These are phyloP conservation scores for Dryadomyces quercivorus DNA, from an alignment of 2,329 filamentous ascomycete genomes.

Conservation along the genomic window DNA sequence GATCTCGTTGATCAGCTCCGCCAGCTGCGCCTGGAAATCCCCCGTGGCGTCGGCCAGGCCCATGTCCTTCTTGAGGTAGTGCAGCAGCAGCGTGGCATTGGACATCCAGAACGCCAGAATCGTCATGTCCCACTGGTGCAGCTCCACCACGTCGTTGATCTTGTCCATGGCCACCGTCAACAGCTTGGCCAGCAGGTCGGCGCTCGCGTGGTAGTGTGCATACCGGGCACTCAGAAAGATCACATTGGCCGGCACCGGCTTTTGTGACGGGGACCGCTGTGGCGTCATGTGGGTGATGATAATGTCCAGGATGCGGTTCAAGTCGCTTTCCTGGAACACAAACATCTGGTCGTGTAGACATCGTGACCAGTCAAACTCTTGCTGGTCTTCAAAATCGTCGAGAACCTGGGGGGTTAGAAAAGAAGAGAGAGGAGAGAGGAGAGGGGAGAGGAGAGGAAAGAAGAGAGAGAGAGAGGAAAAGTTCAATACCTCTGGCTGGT, in stretches of 20 bases:
- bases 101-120: conserved; percentile 98
- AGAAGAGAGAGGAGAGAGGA: not conserved
- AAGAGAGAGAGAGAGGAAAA: not conserved
- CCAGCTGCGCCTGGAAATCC: conserved; percentile 84
- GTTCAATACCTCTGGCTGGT: conserved; percentile 79
- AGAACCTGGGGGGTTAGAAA: conserved; percentile 34
- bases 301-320: conserved; percentile 85
- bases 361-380: conserved; percentile 91
- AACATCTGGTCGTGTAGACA: conserved; percentile 99
- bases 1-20: conserved; percentile 94
- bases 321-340: conserved; percentile 90
- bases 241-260: conserved; percentile 93
- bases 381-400: conserved; percentile 75
- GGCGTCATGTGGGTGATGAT: conserved; percentile 98
- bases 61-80: conserved; percentile 91
- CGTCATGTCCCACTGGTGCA: conserved; percentile 98
- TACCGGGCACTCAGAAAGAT: conserved; percentile 93
- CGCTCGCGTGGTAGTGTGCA: conserved; percentile 88
- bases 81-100: conserved; percentile 85
- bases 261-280: conserved; percentile 89
- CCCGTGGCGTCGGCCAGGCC: conserved; percentile 70
- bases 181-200: conserved; percentile 68
- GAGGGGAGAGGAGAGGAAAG: not conserved
- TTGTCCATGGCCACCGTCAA: conserved; percentile 83
- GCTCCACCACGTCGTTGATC: conserved; percentile 94